Conservation (phyloP, 148 eudicot genomes). For the Spergularia bocconei region DNA sequence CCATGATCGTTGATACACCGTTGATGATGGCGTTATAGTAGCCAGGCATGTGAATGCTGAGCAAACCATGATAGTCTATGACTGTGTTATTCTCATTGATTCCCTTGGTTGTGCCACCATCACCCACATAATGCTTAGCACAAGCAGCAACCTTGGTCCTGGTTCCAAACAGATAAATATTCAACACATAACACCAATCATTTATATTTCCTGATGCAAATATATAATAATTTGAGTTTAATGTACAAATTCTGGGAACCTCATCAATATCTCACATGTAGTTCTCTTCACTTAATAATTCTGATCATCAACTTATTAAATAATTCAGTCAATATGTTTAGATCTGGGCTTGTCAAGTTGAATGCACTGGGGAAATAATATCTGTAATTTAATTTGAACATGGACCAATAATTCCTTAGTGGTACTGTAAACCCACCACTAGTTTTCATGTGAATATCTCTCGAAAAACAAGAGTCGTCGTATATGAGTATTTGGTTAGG, state of each 20-base stretch:
- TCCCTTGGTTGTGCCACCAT: constrained; percentile 83
- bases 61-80: constrained; percentile 49
- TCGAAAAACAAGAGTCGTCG: too few species aligned
- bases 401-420: too few species aligned
- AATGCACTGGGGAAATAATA: neutral
- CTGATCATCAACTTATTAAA: neutral
- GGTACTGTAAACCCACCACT: too few species aligned
- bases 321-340: neutral
- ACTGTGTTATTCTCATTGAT: constrained; percentile 65
- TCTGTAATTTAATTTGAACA: neutral
- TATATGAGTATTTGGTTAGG: too few species aligned
- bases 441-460: too few species aligned
- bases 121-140: constrained; percentile 86
- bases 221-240: too few species aligned
- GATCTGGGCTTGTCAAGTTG: neutral
- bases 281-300: too few species aligned
- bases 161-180: neutral
- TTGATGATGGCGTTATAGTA: constrained; percentile 59
- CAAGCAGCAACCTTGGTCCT: constrained; percentile 76
- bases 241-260: too few species aligned
- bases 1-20: constrained; percentile 78
- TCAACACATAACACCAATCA: too few species aligned
- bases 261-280: too few species aligned
- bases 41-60: constrained; percentile 76
- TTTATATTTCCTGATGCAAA: too few species aligned